Evolutionary conservation across 306 rosid genomes (phyloP).

Genomic region (Potentilla sterilis): DNA sequence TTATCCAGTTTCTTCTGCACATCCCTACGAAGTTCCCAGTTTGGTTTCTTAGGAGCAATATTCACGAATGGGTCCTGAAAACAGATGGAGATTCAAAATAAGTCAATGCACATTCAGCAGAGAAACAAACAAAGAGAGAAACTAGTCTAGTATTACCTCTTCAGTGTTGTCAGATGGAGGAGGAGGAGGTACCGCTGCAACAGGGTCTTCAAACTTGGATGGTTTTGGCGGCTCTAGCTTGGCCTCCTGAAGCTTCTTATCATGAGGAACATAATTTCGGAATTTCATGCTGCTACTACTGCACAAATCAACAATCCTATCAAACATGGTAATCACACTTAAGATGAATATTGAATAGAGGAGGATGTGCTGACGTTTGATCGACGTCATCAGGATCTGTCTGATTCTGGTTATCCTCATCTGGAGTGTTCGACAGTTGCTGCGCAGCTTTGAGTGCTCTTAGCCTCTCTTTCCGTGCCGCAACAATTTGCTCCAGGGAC

Average conservation of each 20-base stretch:
- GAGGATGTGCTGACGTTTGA: constrained; percentile 38
- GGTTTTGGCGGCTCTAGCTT: constrained; percentile 77
- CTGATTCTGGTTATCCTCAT: constrained; percentile 23
- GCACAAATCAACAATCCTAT: constrained; percentile 13
- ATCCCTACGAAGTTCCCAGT: constrained; percentile 91
- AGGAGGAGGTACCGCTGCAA: constrained; percentile 55
- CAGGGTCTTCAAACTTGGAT: constrained; percentile 90
- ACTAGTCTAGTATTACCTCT: constrained; percentile 32
- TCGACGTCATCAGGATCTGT: not conserved
- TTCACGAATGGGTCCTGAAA: constrained; percentile 86
- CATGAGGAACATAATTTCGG: constrained; percentile 94
- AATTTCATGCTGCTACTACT: constrained; percentile 71
- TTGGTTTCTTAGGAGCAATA: constrained; percentile 97
- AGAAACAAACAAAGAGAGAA: not conserved
- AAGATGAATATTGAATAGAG: too few species aligned
- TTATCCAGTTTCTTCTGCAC: constrained; percentile 97
- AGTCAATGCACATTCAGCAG: not conserved
- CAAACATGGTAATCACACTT: too few species aligned
- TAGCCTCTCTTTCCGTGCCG: constrained; percentile 74
- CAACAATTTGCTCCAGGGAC: constrained; percentile 63
- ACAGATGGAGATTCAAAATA: not conserved
- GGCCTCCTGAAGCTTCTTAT: constrained; percentile 77
- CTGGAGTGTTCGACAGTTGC: constrained; percentile 55
- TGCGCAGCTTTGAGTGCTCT: constrained; percentile 77
- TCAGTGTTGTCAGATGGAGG: constrained; percentile 41